Conservation (phyloP, 441 rosid species). For the Dalechampia spathulata region DNA sequence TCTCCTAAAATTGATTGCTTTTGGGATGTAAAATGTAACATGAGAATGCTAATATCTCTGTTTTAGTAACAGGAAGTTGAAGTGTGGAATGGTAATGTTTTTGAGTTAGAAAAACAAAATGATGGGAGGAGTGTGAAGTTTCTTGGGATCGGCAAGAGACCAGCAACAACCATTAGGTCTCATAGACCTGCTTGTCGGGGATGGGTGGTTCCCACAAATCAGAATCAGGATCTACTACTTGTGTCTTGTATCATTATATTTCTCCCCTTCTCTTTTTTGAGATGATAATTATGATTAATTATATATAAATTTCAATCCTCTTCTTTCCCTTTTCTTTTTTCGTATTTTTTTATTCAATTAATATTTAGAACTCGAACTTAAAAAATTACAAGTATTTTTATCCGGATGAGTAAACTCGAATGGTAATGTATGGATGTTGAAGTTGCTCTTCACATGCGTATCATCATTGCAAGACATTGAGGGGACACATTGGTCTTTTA, state of each 20-base stretch:
- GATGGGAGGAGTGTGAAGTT: slow-evolving; percentile 26
- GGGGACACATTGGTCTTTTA: too few relatives aligned
- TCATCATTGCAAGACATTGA: too few relatives aligned
- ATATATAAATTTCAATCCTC: slow-evolving; percentile 1
- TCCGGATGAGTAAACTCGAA: too few relatives aligned
- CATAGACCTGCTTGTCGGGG: slow-evolving; percentile 33
- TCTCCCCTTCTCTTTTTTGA: slow-evolving; percentile 6
- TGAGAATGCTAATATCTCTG: background rate
- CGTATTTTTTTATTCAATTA: too few relatives aligned
- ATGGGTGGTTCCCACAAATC: slow-evolving; percentile 53
- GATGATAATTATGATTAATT: slow-evolving; percentile 16
- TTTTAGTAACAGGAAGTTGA: background rate
- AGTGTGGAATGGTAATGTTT: background rate
- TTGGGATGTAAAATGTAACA: slow-evolving; percentile 19
- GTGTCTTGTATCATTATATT: slow-evolving; percentile 30
- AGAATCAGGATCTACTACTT: slow-evolving; percentile 45
- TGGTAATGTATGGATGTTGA: too few relatives aligned
- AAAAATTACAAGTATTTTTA: too few relatives aligned
- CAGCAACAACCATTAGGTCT: slow-evolving; percentile 42
- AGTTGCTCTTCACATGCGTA: too few relatives aligned
- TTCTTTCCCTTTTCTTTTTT: background rate
- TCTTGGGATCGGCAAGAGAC: slow-evolving; percentile 26
- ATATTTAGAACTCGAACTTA: background rate
- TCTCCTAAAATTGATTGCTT: background rate
- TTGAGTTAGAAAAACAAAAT: background rate